Conservation (phyloP, 371 early-diverging fungal genomes). For the Mucor indicus region DNA sequence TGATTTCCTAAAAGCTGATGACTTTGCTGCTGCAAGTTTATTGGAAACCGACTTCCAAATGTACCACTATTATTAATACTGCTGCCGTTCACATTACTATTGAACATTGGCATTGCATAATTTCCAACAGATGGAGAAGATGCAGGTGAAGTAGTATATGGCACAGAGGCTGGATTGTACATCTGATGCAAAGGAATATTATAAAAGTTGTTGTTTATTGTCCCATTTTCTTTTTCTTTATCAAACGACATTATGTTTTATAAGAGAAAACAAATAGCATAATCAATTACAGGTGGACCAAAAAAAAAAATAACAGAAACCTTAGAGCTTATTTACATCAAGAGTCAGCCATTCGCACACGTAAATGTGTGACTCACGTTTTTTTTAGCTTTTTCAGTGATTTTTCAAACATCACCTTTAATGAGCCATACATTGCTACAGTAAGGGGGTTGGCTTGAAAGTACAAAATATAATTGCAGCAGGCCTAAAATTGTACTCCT, state of each 20-base stretch:
- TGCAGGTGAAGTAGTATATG: slow-evolving; percentile 12
- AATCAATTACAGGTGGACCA: too few species aligned
- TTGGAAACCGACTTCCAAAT: slow-evolving; percentile 1
- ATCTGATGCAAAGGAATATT: slow-evolving; percentile 14
- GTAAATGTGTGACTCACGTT: too few species aligned
- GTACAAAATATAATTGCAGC: too few species aligned
- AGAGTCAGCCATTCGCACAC: too few species aligned
- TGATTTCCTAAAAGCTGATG: background rate
- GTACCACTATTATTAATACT: background rate
- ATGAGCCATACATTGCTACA: too few species aligned
- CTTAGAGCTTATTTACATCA: too few species aligned
- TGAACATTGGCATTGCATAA: slow-evolving; percentile 10
- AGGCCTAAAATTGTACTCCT: too few species aligned
- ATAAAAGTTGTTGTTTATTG: slow-evolving; percentile 13
- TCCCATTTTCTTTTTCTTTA: slow-evolving; percentile 22
- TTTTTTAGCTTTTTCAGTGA: too few species aligned
- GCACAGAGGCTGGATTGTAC: background rate
- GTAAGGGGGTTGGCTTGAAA: too few species aligned
- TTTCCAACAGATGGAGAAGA: slow-evolving; percentile 19
- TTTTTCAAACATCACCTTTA: too few species aligned
- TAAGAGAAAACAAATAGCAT: too few species aligned
- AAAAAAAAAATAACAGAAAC: too few species aligned
- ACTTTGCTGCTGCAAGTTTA: slow-evolving; percentile 3
- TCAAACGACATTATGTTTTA: slow-evolving; percentile 15
- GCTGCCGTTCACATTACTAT: background rate